Evolutionary conservation across 805 yeast genomes (phyloP).

Genomic region (Wickerhamiella parazyma): DNA sequence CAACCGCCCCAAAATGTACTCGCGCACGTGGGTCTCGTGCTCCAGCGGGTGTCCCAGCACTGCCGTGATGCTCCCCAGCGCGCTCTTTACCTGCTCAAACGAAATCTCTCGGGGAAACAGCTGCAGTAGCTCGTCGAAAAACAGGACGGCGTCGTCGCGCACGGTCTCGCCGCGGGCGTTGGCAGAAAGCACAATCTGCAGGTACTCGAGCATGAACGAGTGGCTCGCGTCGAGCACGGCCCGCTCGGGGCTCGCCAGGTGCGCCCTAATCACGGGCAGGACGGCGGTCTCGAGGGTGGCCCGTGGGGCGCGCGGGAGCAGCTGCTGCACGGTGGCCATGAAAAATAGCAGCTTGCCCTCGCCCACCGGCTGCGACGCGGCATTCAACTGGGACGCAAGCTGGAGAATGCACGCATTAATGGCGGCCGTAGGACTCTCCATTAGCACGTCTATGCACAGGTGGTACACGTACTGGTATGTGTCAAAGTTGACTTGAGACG

Average conservation of each 20-base stretch:
- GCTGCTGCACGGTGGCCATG: constrained; percentile 14
- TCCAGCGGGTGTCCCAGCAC: constrained; percentile 28
- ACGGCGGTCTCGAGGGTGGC: constrained; percentile 10
- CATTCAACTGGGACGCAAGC: constrained; percentile 1
- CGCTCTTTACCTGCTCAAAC: constrained; percentile 41
- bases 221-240: constrained; percentile 48
- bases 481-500: constrained; percentile 11
- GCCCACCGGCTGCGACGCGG: not conserved
- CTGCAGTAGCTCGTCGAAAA: constrained; percentile 33
- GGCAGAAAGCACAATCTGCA: constrained; percentile 15
- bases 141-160: constrained; percentile 25
- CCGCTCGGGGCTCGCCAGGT: constrained; percentile 13
- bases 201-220: constrained; percentile 37
- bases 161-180: constrained; percentile 19
- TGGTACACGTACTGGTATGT: constrained; percentile 14
- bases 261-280: constrained; percentile 12
- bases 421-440: not conserved
- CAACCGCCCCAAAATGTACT: constrained; percentile 30
- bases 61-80: constrained; percentile 42
- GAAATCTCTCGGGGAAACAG: constrained; percentile 49
- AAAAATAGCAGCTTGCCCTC: constrained; percentile 15
- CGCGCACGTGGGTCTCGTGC: constrained; percentile 21
- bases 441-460: constrained; percentile 13
- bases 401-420: constrained; percentile 2
- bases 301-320: constrained; percentile 12